phyloP scores from a whole-genome alignment of 2,329 filamentous ascomycete genomes.

The Fusarium musae region DNA sequence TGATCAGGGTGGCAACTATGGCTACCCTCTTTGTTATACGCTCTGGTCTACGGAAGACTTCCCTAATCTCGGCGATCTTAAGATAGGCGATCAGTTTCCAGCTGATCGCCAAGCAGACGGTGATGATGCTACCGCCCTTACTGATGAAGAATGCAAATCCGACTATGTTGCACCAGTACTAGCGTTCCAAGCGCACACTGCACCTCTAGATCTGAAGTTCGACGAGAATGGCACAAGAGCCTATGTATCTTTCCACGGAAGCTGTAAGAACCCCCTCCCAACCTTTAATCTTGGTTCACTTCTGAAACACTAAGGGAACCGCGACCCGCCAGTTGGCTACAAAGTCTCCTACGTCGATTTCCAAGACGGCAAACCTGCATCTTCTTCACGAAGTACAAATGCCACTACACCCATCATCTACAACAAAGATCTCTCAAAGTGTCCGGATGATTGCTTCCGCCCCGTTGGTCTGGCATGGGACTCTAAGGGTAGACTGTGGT shows the following conservation, averaged over 20 bases:
- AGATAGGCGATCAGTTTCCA: constrained; percentile 63
- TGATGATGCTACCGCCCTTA: constrained; percentile 45
- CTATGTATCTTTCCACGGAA: constrained; percentile 78
- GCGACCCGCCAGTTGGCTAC: constrained; percentile 59
- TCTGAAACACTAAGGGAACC: constrained; percentile 50
- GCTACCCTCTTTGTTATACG: constrained; percentile 77
- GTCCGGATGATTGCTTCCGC: constrained; percentile 69
- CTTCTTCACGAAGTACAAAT: constrained; percentile 55
- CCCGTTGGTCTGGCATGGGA: constrained; percentile 69
- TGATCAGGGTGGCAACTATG: constrained; percentile 67
- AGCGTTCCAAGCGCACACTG: constrained; percentile 72
- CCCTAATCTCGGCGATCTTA: constrained; percentile 55
- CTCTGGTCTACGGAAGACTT: constrained; percentile 66
- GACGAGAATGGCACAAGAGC: constrained; percentile 65
- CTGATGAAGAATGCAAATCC: constrained; percentile 57
- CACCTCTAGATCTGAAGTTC: constrained; percentile 79
- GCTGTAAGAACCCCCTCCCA: constrained; percentile 54
- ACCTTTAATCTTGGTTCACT: too few relatives aligned
- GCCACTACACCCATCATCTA: constrained; percentile 64
- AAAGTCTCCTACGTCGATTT: constrained; percentile 57
- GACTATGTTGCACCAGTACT: constrained; percentile 64
- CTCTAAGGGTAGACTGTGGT: constrained; percentile 65
- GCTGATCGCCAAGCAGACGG: constrained; percentile 38
- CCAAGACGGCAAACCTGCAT: constrained; percentile 54
- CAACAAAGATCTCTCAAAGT: constrained; percentile 63